These are phyloP conservation scores for Phylloporus gajari DNA, from an alignment of 1,284 basidiomycete species.

Conservation along the genomic window DNA sequence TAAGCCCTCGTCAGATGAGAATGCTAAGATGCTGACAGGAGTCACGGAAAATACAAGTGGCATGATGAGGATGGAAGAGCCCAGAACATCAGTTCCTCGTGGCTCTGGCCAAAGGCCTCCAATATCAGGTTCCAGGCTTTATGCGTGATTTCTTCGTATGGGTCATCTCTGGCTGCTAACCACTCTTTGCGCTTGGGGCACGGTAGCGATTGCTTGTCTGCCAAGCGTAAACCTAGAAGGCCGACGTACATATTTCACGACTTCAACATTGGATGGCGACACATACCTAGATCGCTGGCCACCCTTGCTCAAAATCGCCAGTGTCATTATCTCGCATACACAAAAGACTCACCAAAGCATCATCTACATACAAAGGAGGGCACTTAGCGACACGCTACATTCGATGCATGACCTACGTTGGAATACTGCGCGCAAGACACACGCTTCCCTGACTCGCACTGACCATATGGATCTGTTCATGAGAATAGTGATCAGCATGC, in stretches of 20 bases:
- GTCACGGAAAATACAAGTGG: slow-evolving; percentile 89
- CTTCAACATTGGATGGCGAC: not conserved
- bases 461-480: slow-evolving; percentile 74
- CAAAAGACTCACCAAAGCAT: slow-evolving; percentile 80
- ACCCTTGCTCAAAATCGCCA: slow-evolving; percentile 67
- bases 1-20: slow-evolving; percentile 18
- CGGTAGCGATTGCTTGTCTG: slow-evolving; percentile 87
- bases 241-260: not conserved
- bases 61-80: slow-evolving; percentile 85
- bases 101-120: slow-evolving; percentile 80
- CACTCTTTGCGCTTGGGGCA: slow-evolving; percentile 79
- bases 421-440: slow-evolving; percentile 68
- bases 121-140: slow-evolving; percentile 80
- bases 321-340: not conserved
- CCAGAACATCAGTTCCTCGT: slow-evolving; percentile 76
- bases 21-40: slow-evolving; percentile 57
- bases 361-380: slow-evolving; percentile 55
- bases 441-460: slow-evolving; percentile 44
- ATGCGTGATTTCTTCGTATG: slow-evolving; percentile 89
- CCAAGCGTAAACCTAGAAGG: slow-evolving; percentile 77
- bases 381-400: slow-evolving; percentile 15
- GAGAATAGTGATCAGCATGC: slow-evolving; percentile 36
- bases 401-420: slow-evolving; percentile 63
- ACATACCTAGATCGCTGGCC: slow-evolving; percentile 84
- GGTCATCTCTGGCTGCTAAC: slow-evolving; percentile 76